A percentile compares a stretch with the other conserved stretches of the same genome.
Conservation (phyloP, 257 asterid genomes). For the Parsonsia alboflavescens region DNA sequence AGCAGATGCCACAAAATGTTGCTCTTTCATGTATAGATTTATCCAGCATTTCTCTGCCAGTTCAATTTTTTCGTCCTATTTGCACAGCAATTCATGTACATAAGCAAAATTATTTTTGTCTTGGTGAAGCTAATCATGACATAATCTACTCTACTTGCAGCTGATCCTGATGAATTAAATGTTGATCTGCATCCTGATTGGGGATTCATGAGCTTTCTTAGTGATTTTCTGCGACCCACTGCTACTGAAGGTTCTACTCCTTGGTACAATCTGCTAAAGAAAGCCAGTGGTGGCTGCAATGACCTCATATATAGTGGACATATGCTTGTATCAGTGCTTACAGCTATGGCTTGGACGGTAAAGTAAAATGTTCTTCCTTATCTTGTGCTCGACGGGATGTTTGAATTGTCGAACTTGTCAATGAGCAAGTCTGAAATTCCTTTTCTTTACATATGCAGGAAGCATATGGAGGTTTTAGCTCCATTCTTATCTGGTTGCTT, state of each 20-base stretch:
- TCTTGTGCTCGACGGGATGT: neutral
- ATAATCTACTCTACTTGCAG: conserved; percentile 39
- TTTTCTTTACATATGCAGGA: conserved; percentile 45
- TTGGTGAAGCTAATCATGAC: conserved; percentile 2
- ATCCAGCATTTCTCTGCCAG: neutral
- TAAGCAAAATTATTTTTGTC: neutral
- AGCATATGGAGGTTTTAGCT: conserved; percentile 86
- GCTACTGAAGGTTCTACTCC: conserved; percentile 56
- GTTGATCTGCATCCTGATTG: conserved; percentile 70
- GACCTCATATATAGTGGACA: conserved; percentile 95
- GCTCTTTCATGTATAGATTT: neutral
- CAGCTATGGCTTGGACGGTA: conserved; percentile 99
- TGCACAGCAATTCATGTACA: no score
- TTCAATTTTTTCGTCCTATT: no score
- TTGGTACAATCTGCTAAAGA: conserved; percentile 82
- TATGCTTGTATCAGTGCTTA: conserved; percentile 91
- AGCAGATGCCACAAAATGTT: neutral
- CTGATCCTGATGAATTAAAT: conserved; percentile 44
- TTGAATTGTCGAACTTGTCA: neutral
- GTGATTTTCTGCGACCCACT: conserved; percentile 82
- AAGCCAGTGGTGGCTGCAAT: conserved; percentile 94
- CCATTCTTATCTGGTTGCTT: conserved; percentile 73
- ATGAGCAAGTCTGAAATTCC: neutral
- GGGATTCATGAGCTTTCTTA: conserved; percentile 87
- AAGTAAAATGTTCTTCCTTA: neutral